Evolutionary conservation across 2,329 filamentous ascomycete genomes (phyloP), one percentile per base, ranked within the genome.

Genomic region (Colletotrichum neosansevieriae): DNA sequence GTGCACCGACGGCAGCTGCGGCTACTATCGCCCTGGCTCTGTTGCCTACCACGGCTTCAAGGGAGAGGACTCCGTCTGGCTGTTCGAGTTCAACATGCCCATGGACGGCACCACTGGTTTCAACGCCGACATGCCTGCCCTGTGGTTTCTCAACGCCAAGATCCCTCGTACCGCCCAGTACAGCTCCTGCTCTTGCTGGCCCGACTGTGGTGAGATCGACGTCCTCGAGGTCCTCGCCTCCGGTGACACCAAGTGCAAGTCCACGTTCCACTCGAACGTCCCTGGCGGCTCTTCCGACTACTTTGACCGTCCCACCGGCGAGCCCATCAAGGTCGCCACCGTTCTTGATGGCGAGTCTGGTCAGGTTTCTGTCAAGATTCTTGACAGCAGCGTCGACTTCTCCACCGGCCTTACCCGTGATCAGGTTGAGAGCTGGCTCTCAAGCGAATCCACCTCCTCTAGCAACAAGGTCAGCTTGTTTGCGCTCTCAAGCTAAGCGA

Each of bases 11-110:
- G 74, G 60, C 24, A 75, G 75, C 67, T 86, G 84, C 72, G 84
- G 84, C 42, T 82, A 79, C 75, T 74, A 77, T n/a, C 83, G 83
- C 45, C 79, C 77, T 40, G 74, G 75, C 4, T 76, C 82, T 6
- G 76, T 85, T 19, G 82, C 83, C 12, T 85, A 85, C 77, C 82
- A 93, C 79, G 92, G 92, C 69, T 94, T 93, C 79, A 85, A 80
- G 44, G 91, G 91, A 57, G 83, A 85, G 34, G 86, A 89, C 74
- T 68, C 59, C 19, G 83, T 91, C 61, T 94, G 94, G 81, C 83
- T 94, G 71, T 85, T 92, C 73, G 86, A 93, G 73, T 92, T 94
- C 78, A 82, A 83, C 63, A 94, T 94, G 92, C 91, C 91, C 9
- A 75, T 84, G 54, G 86, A 87, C 65, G 85, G 85, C 69, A 76